Evolutionary conservation across 768 basidiomycete species (phyloP).

Genomic region (Kondoa subrosea): DNA sequence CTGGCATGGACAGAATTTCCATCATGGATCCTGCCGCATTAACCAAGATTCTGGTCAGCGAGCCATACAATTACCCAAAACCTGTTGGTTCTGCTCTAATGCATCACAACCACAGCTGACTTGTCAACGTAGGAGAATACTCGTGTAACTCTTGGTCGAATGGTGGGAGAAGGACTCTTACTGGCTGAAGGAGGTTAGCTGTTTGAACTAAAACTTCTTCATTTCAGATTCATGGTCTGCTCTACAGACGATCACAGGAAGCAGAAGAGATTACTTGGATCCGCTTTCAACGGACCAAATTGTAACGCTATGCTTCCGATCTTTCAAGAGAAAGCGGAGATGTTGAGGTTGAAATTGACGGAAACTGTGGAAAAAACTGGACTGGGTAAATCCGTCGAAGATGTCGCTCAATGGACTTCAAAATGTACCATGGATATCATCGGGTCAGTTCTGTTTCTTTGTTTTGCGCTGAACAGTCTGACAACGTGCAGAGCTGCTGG

Average conservation of each 20-base stretch:
- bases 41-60: not conserved
- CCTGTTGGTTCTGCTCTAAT: not conserved
- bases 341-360: not conserved
- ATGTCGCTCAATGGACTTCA: not conserved
- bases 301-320: not conserved
- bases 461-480: no score
- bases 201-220: no score
- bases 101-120: not conserved
- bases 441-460: no score
- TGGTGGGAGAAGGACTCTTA: not conserved
- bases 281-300: not conserved
- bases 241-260: not conserved
- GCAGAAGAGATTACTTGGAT: not conserved
- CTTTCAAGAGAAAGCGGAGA: not conserved
- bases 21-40: not conserved
- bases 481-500: no score
- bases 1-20: not conserved
- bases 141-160: not conserved
- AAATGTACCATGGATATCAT: not conserved
- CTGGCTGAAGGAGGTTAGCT: not conserved
- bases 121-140: not conserved
- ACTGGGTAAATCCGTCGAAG: not conserved
- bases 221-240: not conserved
- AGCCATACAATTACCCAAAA: not conserved
- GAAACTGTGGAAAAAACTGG: not conserved